Base-by-base conservation (phyloP, 2,329 filamentous ascomycete genomes). In the Alternaria arbusti region DNA sequence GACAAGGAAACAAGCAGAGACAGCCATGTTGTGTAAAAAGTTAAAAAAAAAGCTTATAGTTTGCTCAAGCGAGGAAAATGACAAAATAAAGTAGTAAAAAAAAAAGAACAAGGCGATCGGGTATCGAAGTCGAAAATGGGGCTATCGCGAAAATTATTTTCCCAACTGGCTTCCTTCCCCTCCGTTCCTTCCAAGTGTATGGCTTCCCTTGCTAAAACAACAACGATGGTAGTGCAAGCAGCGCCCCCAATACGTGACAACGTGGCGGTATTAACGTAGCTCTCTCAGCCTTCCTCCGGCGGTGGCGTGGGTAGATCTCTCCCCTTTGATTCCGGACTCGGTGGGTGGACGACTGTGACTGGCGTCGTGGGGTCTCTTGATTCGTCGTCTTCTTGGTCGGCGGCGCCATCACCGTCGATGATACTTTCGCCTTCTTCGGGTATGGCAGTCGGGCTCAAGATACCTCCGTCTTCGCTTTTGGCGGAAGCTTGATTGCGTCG, bases 401-500 rank as follows among this genome's bases (percentile, higher is more conserved):
- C 66, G 10, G 45, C 59, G 23, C 50, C 59, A 13, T 28, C 58
- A n/a, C 60, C 59, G 26, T 47, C 66, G 17, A 54, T 65, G 5
- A 54, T 67, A n/a, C 51, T 55, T 10, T 51, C 62, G 6, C 69
- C 67, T 49, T 78, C 75, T 54, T 78, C 74, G 7, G 67, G 65
- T 30, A 83, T 80, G 1, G 73, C 57, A 1, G 70, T 67, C 3
- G 77, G 79, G 40, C 75, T 80, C 62, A 78, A 73, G 0, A 79
- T 56, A 7, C 74, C 75, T 17, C 76, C 76, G 2, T 76, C 75
- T 23, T 75, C 77, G n/a, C 71, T 72, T 40, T 67, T 68, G 15
- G 65, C 70, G 32, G 78, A 79, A 6, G 77, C 64, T 56, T 75
- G 70, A 57, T 75, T 71, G 58, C 79, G 70, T 67, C 91, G 84